These are phyloP conservation scores for Akanthomyces dipterigenus DNA, from an alignment of 2,329 filamentous ascomycete species.

Conservation along the genomic window DNA sequence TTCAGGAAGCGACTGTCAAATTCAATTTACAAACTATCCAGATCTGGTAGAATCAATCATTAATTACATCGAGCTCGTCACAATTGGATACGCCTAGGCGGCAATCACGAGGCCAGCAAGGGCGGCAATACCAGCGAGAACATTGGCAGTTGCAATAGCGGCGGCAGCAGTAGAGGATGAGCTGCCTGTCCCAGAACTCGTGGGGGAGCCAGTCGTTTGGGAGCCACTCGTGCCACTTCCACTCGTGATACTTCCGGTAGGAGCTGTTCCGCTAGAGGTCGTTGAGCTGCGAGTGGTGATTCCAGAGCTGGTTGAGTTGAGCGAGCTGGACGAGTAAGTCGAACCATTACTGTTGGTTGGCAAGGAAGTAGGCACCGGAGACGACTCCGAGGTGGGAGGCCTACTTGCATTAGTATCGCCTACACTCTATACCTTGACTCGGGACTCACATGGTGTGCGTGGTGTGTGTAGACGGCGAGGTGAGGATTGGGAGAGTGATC, in stretches of 20 bases:
- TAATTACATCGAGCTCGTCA: not conserved
- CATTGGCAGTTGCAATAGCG: slow-evolving; percentile 5
- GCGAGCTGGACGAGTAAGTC: not conserved
- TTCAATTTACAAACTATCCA: not conserved
- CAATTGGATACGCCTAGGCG: not conserved
- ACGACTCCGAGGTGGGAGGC: not conserved
- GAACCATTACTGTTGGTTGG: not conserved
- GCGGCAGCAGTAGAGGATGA: not conserved
- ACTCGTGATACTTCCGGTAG: not conserved
- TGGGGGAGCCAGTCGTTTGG: not conserved
- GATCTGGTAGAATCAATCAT: not conserved
- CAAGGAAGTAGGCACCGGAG: not conserved
- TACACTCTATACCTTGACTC: not conserved
- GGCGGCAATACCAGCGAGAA: slow-evolving; percentile 5
- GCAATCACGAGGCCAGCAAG: slow-evolving; percentile 4
- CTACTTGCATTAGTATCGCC: not conserved
- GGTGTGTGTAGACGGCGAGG: not conserved
- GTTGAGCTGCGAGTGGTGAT: not conserved
- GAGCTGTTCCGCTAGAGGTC: not conserved
- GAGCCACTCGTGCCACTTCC: not conserved
- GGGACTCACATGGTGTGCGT: not conserved
- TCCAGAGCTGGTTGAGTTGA: not conserved
- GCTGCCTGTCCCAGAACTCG: not conserved
- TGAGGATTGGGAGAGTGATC: not conserved
- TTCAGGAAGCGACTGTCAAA: not conserved